Conservation (phyloP, 345 rosid genomes). For the Eutrema japonicum region DNA sequence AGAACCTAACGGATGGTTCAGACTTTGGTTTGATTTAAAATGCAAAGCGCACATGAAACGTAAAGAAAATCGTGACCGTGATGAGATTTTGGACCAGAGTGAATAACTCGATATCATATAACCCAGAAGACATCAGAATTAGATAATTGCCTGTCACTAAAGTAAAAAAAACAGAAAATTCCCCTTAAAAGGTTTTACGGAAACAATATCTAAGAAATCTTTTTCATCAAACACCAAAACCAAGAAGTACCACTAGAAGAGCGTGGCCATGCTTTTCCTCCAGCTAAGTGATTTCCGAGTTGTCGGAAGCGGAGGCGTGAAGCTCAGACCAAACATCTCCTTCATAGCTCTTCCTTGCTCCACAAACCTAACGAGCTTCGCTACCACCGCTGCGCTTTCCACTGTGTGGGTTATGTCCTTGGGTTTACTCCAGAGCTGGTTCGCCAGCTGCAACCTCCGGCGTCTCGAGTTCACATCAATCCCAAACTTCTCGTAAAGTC, state of each 20-base stretch:
- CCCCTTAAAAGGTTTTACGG: neutral
- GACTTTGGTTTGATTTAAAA: too few relatives aligned
- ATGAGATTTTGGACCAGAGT: neutral
- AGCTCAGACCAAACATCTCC: constrained; percentile 92
- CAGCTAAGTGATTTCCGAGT: constrained; percentile 67
- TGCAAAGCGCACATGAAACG: too few relatives aligned
- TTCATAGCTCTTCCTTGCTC: constrained; percentile 82
- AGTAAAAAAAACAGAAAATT: neutral
- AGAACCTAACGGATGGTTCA: too few relatives aligned
- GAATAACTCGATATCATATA: neutral
- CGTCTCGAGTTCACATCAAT: constrained; percentile 69
- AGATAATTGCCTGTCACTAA: neutral
- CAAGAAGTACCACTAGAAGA: constrained; percentile 29
- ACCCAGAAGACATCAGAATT: constrained; percentile 5
- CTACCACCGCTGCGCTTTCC: constrained; percentile 80
- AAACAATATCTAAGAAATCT: neutral
- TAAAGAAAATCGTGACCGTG: too few relatives aligned
- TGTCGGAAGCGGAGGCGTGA: constrained; percentile 58
- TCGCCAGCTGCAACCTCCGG: constrained; percentile 76
- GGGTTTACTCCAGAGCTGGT: constrained; percentile 67
- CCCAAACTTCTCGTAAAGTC: constrained; percentile 80
- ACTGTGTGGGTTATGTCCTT: constrained; percentile 56
- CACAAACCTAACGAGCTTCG: constrained; percentile 74
- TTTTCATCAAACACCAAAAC: constrained; percentile 26
- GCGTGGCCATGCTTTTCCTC: constrained; percentile 70